These are phyloP conservation scores for Ostreobium quekettii DNA, from an alignment of 139 green algal species.

Conservation along the genomic window DNA sequence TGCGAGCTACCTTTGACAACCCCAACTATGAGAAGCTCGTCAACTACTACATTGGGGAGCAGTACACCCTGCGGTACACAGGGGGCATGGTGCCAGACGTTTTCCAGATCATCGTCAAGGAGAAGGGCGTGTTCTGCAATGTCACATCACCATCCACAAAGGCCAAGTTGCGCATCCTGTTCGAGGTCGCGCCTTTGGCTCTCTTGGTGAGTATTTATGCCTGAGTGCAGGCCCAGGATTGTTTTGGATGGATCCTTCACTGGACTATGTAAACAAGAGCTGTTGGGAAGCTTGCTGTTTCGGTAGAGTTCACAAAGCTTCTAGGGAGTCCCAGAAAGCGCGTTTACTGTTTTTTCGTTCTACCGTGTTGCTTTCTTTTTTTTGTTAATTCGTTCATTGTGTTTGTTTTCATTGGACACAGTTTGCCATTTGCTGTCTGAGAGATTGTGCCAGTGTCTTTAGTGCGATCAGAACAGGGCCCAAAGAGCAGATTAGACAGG, in stretches of 20 bases:
- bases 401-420: too few species aligned
- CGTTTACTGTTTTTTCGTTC: too few species aligned
- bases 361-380: constrained; percentile 2
- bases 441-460: too few species aligned
- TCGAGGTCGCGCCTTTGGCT: constrained; percentile 71
- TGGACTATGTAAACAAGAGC: neutral
- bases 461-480: too few species aligned
- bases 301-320: too few species aligned
- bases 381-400: too few species aligned
- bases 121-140: constrained; percentile 94
- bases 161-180: constrained; percentile 91
- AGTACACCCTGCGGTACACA: constrained; percentile 93
- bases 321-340: too few species aligned
- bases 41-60: constrained; percentile 85
- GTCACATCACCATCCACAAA: constrained; percentile 87
- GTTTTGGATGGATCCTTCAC: neutral
- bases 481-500: too few species aligned
- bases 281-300: too few species aligned
- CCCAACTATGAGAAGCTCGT: constrained; percentile 82
- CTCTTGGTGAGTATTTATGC: constrained; percentile 53
- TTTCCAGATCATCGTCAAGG: constrained; percentile 96
- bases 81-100: constrained; percentile 93
- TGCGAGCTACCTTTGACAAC: constrained; percentile 92
- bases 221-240: neutral
- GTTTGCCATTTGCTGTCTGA: too few species aligned